A percentile compares a stretch with the other conserved stretches of the same genome.
phyloP scores from a whole-genome alignment of 2,329 filamentous ascomycete genomes.

The Sporothrix variecibatus region DNA sequence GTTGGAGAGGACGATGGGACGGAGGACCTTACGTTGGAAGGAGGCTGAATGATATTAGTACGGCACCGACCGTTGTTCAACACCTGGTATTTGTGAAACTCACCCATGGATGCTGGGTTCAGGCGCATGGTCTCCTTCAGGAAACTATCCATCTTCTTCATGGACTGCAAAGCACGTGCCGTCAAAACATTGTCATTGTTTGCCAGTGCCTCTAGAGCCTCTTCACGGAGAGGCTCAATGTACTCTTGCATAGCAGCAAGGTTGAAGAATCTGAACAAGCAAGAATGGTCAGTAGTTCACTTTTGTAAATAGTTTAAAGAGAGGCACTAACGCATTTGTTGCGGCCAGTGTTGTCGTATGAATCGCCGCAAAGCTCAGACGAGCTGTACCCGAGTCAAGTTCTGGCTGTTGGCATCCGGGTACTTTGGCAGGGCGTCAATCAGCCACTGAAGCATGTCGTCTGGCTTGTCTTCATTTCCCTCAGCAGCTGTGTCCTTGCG shows the following conservation, averaged over 20 bases:
- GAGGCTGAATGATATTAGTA: slow-evolving; percentile 37
- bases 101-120: slow-evolving; percentile 29
- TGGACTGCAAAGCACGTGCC: slow-evolving; percentile 36
- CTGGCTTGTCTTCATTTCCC: slow-evolving; percentile 38
- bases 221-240: slow-evolving; percentile 53
- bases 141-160: slow-evolving; percentile 41
- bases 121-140: slow-evolving; percentile 39
- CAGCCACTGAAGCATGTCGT: slow-evolving; percentile 53
- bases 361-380: slow-evolving; percentile 52
- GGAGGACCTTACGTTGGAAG: slow-evolving; percentile 49
- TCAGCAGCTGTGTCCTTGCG: slow-evolving; percentile 34
- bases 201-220: slow-evolving; percentile 46
- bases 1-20: slow-evolving; percentile 55
- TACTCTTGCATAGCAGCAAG: slow-evolving; percentile 53
- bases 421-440: slow-evolving; percentile 44
- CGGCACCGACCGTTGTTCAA: too few relatives aligned
- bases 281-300: too few relatives aligned
- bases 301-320: too few relatives aligned
- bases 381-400: slow-evolving; percentile 47
- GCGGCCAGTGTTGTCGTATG: slow-evolving; percentile 51
- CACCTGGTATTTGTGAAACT: not conserved
- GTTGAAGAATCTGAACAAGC: slow-evolving; percentile 49
- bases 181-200: slow-evolving; percentile 38
- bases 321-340: slow-evolving; percentile 45
- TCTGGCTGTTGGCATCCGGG: slow-evolving; percentile 37